Evolutionary conservation across 1,139 yeast species (phyloP), one percentile per base, ranked within the genome.

Genomic region (Tardiomyces digboiensis): DNA sequence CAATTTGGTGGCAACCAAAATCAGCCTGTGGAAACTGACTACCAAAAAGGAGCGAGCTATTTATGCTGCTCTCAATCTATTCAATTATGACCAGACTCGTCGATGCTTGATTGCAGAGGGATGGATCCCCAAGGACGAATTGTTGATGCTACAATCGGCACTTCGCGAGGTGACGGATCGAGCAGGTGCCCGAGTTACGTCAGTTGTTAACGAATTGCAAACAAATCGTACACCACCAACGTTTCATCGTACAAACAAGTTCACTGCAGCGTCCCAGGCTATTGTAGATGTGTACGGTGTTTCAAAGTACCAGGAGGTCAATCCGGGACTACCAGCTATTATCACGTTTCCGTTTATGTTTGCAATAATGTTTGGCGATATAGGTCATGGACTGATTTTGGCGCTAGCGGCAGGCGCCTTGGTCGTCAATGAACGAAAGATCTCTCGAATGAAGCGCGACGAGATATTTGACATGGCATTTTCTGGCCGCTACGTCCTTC

Each of bases 341-440:
- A 82, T 91, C 36, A 91, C 99, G 0, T 91, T 91, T 68, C 99
- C 99, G 12, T 91, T 93, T 65, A 85, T 93, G 95, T 91, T 91
- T 68, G 97, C 98, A 22, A 85, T 91, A 56, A 91, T 91, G 99
- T 91, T 91, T 72, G 99, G 99, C 65, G 99, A 91, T 68, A 68
- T 91, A 46, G 99, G 99, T 5, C 99, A 91, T 65, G 99, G 98
- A 19, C 71, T 87, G 46, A 74, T 93, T 46, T 72, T 93, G 58
- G 68, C 80, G 43, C 62, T 85, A 52, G 89, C 87, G 12, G 94
- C 95, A 10, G 61, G 78, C 23, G 69, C 71, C 37, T 68, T 91
- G 52, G 89, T 91, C 13, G 54, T 74, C 39, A 82, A 82, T 57
- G 98, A 91, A 65, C 67, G 67, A 46, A 67, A 68, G 47, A 76